Evolutionary conservation across 1,284 basidiomycete genomes (phyloP).

Genomic region (Leccinum angustisporum): DNA sequence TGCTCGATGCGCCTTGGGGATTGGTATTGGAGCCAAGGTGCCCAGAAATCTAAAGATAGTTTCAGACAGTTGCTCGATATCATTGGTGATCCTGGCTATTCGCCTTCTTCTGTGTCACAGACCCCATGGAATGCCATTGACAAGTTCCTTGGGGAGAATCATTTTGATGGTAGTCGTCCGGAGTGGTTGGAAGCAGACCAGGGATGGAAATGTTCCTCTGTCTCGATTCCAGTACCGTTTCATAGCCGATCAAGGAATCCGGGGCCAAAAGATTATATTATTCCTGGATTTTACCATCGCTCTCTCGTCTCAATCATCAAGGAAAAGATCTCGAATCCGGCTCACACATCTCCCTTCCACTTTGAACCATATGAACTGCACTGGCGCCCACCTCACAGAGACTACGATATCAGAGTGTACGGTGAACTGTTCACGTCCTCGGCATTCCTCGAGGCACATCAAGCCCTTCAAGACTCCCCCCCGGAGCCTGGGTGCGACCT

Average conservation of each 20-base stretch:
- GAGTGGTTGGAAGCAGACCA: not conserved
- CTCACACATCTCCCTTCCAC: not conserved
- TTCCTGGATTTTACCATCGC: not conserved
- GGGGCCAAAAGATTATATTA: not conserved
- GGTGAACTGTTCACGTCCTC: not conserved
- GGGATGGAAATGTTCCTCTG: not conserved
- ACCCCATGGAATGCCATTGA: not conserved
- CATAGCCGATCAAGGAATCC: too few relatives aligned
- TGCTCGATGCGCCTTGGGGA: not conserved
- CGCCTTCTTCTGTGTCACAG: not conserved
- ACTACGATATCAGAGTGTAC: not conserved
- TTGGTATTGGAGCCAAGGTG: too few relatives aligned
- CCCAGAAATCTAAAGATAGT: too few relatives aligned
- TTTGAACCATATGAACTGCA: not conserved
- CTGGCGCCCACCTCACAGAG: not conserved
- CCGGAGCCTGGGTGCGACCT: not conserved
- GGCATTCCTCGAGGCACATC: not conserved
- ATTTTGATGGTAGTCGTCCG: not conserved
- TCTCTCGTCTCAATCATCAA: not conserved
- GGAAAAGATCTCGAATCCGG: not conserved
- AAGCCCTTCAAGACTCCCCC: not conserved
- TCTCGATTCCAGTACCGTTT: too few relatives aligned
- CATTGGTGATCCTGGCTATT: not conserved
- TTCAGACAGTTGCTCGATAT: too few relatives aligned
- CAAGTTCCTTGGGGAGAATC: not conserved